Base-by-base conservation (phyloP, 2,329 filamentous ascomycete genomes). In the Arthrinium puccinioides region DNA sequence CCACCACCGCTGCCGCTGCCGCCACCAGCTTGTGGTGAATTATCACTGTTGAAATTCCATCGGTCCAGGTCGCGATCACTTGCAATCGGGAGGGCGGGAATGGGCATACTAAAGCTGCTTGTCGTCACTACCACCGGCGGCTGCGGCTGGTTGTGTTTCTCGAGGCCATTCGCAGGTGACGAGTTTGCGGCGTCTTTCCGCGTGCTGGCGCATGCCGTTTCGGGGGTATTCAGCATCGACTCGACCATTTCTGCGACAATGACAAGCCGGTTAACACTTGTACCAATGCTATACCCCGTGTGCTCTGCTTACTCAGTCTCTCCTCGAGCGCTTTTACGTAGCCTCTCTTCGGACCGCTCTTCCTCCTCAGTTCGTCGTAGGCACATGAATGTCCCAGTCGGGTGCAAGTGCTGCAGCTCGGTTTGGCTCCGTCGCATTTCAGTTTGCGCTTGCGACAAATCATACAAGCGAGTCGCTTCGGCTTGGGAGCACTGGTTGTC, bases 311-410 rank as follows among this genome's bases (percentile, higher is more conserved):
- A 94, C 88, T 89, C 54, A 98, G 66, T 59, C 92, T 78, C 58
- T 94, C 89, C 62, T 97, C 92, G 49, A 97, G 65, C 42, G 88
- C 83, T 69, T 95, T 95, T 44, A 95, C 89, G 57, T 96, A 95
- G 51, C 89, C 89, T 56, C 89, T 76, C 68, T 95, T 95, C 3
- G 89, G 89, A 3, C 89, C 89, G 59, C 88, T 94, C 76, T 95
- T 95, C 64, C 87, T 86, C 57, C 89, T 78, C 51, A 90, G 83
- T 65, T 95, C 88, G 56, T 95, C 88, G 56, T 95, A 95, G 43
- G 84, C 81, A 64, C 89, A 95, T 38, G 82, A 76, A 61, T 96
- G 89, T 29, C 85, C 82, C 35, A 95, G 67, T n/a, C 89, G 74
- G 21, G 84, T 80, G 61, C 89, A 96, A 19, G 88, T 95, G 51